These are phyloP conservation scores for Fragaria iinumae DNA, from an alignment of 306 rosid genomes.

Conservation along the genomic window DNA sequence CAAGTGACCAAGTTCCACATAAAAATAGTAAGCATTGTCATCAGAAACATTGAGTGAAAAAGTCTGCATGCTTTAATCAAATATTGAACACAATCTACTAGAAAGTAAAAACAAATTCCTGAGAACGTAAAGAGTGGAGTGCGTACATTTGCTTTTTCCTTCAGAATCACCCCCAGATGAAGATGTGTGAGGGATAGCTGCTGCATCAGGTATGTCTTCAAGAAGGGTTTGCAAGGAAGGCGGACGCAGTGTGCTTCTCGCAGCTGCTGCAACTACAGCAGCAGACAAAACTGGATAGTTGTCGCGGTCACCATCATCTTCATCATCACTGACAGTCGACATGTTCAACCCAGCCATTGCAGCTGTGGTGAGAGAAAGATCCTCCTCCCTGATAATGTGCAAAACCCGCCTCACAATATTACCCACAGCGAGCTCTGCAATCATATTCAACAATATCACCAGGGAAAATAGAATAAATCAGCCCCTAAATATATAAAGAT, in stretches of 20 bases:
- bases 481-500: conserved; percentile 4
- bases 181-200: conserved; percentile 58
- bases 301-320: conserved; percentile 65
- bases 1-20: background rate
- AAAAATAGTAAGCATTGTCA: background rate
- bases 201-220: conserved; percentile 64
- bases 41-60: background rate
- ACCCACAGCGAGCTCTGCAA: conserved; percentile 95
- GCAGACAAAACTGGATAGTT: conserved; percentile 77
- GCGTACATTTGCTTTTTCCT: conserved; percentile 88
- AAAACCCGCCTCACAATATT: conserved; percentile 95
- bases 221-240: conserved; percentile 97
- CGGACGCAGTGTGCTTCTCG: conserved; percentile 93
- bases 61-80: background rate
- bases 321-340: conserved; percentile 78
- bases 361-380: conserved; percentile 81
- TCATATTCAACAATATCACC: conserved; percentile 29
- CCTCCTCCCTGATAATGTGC: conserved; percentile 94
- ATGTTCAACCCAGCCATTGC: conserved; percentile 79
- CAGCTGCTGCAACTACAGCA: conserved; percentile 90
- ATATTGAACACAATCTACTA: background rate
- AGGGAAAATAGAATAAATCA: conserved; percentile 20
- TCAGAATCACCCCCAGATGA: conserved; percentile 97
- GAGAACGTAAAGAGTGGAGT: conserved; percentile 15
- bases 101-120: background rate